Conservation (phyloP, 2,329 filamentous ascomycete genomes). For the Fusarium torreyae region DNA sequence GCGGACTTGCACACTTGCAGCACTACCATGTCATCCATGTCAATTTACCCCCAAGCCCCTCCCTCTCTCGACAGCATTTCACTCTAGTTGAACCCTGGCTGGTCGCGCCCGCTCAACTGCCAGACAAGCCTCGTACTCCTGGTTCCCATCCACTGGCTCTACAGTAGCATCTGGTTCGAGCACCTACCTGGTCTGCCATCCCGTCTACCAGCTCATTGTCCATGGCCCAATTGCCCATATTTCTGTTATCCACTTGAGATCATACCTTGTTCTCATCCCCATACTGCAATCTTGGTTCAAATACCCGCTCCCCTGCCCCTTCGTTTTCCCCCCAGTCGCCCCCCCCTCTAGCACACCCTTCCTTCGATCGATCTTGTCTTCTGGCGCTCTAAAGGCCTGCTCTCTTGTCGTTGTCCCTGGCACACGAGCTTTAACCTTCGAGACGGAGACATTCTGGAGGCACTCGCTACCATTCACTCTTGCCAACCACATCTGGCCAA, state of each 20-base stretch:
- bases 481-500: slow-evolving; percentile 44
- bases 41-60: slow-evolving; percentile 38
- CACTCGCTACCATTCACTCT: slow-evolving; percentile 31
- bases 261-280: slow-evolving; percentile 53
- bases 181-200: slow-evolving; percentile 46
- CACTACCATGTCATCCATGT: slow-evolving; percentile 44
- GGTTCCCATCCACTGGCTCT: slow-evolving; percentile 46
- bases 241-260: slow-evolving; percentile 55
- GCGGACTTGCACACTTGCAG: slow-evolving; percentile 40
- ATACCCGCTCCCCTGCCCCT: slow-evolving; percentile 54
- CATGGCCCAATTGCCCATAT: slow-evolving; percentile 41
- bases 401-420: slow-evolving; percentile 40
- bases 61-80: slow-evolving; percentile 21
- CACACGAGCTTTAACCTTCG: slow-evolving; percentile 40
- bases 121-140: slow-evolving; percentile 46
- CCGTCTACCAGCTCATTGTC: slow-evolving; percentile 52
- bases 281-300: slow-evolving; percentile 53
- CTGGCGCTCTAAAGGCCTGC: slow-evolving; percentile 47
- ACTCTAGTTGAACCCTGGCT: slow-evolving; percentile 38
- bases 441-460: slow-evolving; percentile 38
- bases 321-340: slow-evolving; percentile 52
- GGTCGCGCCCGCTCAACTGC: slow-evolving; percentile 44
- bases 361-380: slow-evolving; percentile 51
- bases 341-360: slow-evolving; percentile 49
- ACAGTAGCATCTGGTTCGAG: slow-evolving; percentile 37